Conservation (phyloP, 352 stramenopile species). For the Pythium angustatum region DNA sequence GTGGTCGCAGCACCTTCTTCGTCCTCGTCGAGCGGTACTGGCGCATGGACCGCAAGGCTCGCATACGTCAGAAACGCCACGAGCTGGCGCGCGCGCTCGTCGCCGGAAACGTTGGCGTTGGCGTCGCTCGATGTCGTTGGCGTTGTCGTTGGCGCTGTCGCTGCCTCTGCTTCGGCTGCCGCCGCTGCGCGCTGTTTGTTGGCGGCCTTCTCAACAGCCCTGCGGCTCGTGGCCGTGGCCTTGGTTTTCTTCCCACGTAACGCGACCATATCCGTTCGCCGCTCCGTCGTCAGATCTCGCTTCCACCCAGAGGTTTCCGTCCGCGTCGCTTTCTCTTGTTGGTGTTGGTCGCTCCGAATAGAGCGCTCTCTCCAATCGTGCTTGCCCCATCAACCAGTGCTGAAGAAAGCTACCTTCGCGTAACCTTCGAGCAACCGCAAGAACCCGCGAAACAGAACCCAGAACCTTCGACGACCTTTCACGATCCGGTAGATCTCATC, state of each 20-base stretch:
- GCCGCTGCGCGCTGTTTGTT: constrained; percentile 10
- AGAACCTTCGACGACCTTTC: constrained; percentile 23
- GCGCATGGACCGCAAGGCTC: constrained; percentile 28
- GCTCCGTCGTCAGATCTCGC: too few relatives aligned
- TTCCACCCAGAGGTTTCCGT: neutral
- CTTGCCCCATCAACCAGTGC: constrained; percentile 31
- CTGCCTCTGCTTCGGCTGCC: neutral
- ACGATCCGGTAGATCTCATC: neutral
- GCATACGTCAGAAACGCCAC: constrained; percentile 53
- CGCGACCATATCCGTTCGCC: constrained; percentile 50
- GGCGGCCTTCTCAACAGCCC: constrained; percentile 46
- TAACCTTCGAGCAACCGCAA: constrained; percentile 29
- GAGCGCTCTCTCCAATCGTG: constrained; percentile 5
- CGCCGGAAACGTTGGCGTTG: neutral
- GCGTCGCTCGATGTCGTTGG: neutral
- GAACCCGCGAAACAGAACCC: constrained; percentile 11
- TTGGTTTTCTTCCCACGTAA: constrained; percentile 76
- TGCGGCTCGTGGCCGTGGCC: constrained; percentile 52
- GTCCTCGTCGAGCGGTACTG: neutral
- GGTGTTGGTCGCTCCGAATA: constrained; percentile 26
- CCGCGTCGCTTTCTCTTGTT: constrained; percentile 11
- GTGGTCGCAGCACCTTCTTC: constrained; percentile 4
- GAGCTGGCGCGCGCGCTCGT: constrained; percentile 38
- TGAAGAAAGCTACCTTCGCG: constrained; percentile 24
- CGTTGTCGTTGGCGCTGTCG: neutral